Conservation (phyloP, 108 stramenopile species). For the Cyclotella cryptica region DNA sequence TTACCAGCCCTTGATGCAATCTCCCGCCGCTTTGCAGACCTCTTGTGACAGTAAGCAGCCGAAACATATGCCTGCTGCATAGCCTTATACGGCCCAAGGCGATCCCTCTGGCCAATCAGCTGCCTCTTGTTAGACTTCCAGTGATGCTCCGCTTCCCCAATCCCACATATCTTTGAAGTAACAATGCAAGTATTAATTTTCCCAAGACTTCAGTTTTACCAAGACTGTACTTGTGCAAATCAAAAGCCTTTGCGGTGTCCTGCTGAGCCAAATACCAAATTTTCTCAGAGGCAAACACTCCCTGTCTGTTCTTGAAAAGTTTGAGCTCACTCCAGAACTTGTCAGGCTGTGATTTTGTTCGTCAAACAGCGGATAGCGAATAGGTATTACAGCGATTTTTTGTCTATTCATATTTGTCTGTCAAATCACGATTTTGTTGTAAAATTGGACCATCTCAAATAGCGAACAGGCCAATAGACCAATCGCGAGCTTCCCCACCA, state of each 20-base stretch:
- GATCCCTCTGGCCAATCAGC: background rate
- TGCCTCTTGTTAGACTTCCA: conserved; percentile 20
- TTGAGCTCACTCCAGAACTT: background rate
- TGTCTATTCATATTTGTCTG: too few relatives aligned
- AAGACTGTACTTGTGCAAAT: conserved; percentile 19
- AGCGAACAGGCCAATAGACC: too few relatives aligned
- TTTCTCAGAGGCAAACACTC: background rate
- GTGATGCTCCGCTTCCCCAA: conserved; percentile 14
- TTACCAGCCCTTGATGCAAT: conserved; percentile 6
- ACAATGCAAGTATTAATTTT: conserved; percentile 9
- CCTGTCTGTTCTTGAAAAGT: background rate
- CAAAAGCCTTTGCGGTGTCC: background rate
- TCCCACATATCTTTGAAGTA: conserved; percentile 26
- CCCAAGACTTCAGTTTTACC: conserved; percentile 21
- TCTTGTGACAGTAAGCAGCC: background rate
- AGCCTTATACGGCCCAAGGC: background rate
- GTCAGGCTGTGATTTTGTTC: too few relatives aligned
- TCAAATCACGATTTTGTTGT: too few relatives aligned
- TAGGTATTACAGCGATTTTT: too few relatives aligned
- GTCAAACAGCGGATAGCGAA: too few relatives aligned
- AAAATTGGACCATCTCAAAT: too few relatives aligned
- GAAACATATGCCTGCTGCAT: conserved; percentile 10
- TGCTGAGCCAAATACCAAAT: conserved; percentile 23
- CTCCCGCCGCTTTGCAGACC: background rate
- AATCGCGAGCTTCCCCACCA: too few relatives aligned